These are phyloP conservation scores for Rhynchospora breviuscula DNA, from an alignment of 176 grass and related monocot species.

Conservation along the genomic window DNA sequence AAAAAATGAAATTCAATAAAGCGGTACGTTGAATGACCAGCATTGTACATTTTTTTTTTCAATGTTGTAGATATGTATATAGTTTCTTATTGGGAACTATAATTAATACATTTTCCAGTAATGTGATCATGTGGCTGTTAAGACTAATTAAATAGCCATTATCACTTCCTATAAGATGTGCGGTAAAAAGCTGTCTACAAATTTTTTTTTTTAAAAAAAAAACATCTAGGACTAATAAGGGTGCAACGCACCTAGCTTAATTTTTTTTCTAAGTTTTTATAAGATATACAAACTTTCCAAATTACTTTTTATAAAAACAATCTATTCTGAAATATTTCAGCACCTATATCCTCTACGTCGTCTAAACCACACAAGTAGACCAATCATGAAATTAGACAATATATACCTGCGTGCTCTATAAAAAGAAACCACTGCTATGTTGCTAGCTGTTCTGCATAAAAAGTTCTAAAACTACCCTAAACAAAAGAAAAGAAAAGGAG, in stretches of 20 bases:
- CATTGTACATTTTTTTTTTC: background rate
- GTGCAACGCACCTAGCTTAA: background rate
- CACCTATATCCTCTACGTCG: background rate
- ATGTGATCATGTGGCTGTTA: background rate
- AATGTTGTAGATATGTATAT: background rate
- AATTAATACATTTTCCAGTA: background rate
- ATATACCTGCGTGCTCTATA: background rate
- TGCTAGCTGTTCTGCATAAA: constrained; percentile 13
- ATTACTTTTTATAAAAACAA: background rate
- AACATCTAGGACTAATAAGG: too few relatives aligned
- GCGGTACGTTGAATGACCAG: background rate
- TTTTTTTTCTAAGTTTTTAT: background rate
- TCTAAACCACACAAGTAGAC: background rate
- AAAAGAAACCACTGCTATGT: background rate
- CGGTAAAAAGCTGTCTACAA: background rate
- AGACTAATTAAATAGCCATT: background rate
- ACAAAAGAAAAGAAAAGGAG: background rate
- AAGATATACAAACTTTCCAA: background rate
- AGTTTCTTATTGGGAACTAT: background rate
- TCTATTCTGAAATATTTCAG: background rate
- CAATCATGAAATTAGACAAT: background rate
- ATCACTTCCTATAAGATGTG: background rate
- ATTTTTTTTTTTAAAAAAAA: too few relatives aligned
- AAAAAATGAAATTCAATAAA: background rate
- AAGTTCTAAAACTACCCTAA: constrained; percentile 16